Conservation (phyloP, 768 basidiomycete genomes). For the Roridomyces roridus region DNA sequence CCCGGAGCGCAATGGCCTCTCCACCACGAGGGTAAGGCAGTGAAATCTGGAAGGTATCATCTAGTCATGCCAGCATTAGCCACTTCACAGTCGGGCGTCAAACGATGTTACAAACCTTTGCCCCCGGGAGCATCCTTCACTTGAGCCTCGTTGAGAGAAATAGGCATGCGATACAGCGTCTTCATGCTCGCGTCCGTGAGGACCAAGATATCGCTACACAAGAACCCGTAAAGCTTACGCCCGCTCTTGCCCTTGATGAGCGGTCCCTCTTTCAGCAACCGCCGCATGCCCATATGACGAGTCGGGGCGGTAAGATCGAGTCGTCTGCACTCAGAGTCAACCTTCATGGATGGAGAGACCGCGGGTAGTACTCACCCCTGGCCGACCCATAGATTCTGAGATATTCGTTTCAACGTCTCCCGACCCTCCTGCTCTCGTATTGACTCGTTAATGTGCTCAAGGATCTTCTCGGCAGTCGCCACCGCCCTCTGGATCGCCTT, state of each 20-base stretch:
- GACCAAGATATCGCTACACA: conserved; percentile 91
- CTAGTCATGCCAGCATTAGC: conserved; percentile 41
- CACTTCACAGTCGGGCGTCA: not conserved
- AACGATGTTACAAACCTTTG: conserved; percentile 55
- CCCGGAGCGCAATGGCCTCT: conserved; percentile 67
- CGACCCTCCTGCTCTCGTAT: conserved; percentile 84
- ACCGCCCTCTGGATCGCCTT: conserved; percentile 60
- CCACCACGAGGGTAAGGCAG: conserved; percentile 78
- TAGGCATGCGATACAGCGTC: conserved; percentile 86
- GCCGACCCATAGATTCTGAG: conserved; percentile 86
- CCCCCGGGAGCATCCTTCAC: conserved; percentile 58
- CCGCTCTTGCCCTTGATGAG: conserved; percentile 87
- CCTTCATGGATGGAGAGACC: not conserved
- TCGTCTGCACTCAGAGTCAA: conserved; percentile 47
- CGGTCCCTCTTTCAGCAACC: conserved; percentile 78
- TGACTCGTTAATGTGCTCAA: conserved; percentile 86
- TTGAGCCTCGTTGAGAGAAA: conserved; percentile 70
- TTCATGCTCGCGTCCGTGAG: conserved; percentile 76
- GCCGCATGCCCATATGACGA: conserved; percentile 80
- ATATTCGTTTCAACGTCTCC: conserved; percentile 77
- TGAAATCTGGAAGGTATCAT: conserved; percentile 72
- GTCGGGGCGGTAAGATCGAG: conserved; percentile 93
- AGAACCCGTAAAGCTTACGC: conserved; percentile 72
- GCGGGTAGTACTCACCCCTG: conserved; percentile 60
- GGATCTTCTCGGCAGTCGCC: conserved; percentile 70